These are phyloP conservation scores for Austroboletus eburneus DNA, from an alignment of 768 basidiomycete species.

Conservation along the genomic window DNA sequence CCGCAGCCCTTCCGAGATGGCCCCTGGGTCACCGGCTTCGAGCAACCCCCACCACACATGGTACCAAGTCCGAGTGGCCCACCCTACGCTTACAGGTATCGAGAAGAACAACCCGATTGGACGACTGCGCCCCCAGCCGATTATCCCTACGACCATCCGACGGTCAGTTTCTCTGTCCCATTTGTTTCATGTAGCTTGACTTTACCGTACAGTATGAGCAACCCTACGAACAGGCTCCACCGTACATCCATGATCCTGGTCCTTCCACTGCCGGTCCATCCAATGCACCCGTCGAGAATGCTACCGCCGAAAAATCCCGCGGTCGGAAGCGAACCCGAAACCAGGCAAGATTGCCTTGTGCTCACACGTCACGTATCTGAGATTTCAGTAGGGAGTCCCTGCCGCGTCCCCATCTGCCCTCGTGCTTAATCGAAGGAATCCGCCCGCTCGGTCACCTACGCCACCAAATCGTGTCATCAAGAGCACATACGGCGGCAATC, in stretches of 20 bases:
- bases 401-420: slow-evolving; percentile 64
- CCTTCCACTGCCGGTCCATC: slow-evolving; percentile 45
- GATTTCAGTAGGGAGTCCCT: slow-evolving; percentile 44
- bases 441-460: slow-evolving; percentile 75
- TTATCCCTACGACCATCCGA: slow-evolving; percentile 51
- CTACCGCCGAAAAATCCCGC: slow-evolving; percentile 44
- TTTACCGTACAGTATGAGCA: slow-evolving; percentile 45
- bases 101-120: slow-evolving; percentile 55
- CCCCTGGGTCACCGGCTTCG: slow-evolving; percentile 55
- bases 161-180: slow-evolving; percentile 35
- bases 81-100: slow-evolving; percentile 57
- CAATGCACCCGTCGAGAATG: slow-evolving; percentile 19
- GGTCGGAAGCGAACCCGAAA: slow-evolving; percentile 68
- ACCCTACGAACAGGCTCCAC: slow-evolving; percentile 51
- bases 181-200: slow-evolving; percentile 5
- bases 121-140: slow-evolving; percentile 37
- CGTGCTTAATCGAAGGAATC: slow-evolving; percentile 60
- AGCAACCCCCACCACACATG: slow-evolving; percentile 45
- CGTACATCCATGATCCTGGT: slow-evolving; percentile 53
- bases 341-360: slow-evolving; percentile 37
- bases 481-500: slow-evolving; percentile 85
- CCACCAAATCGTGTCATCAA: slow-evolving; percentile 81
- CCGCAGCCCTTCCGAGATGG: slow-evolving; percentile 44
- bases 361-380: slow-evolving; percentile 1
- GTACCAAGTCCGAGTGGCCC: slow-evolving; percentile 42